Base-by-base conservation (phyloP, 106 monocot species). In the Posidonia australis region DNA sequence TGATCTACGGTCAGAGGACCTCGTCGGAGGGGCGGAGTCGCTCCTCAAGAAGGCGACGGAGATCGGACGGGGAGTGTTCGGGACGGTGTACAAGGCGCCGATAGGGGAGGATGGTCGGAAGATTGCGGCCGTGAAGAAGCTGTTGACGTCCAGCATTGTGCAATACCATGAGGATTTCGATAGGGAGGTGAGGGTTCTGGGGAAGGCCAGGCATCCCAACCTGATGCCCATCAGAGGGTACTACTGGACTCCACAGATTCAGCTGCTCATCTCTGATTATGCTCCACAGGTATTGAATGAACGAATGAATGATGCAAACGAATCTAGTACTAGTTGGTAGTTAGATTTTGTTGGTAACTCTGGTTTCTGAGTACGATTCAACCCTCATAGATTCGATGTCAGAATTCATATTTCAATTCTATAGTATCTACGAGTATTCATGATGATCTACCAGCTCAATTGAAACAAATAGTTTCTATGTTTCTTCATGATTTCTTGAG, bases 181-280 rank as follows among this genome's bases (percentile, higher is more conserved):
- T 29, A 62, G 84, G 24, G 90, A 96, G 52, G 82, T 90, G 24
- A 72, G 90, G 3, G 57, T 66, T 0, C 78, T 96, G 14, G 90
- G 80, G 3, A 87, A 84, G 63, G 96, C 87, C 1, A 71, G 77
- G 44, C 96, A 96, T 70, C 78, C 84, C 0, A 96, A 96, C 58
- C 52, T 96, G 21, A 71, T 87, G 74, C 66, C 87, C 27, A 63
- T 96, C 24, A 80, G 79, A 46, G 96, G 90, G 12, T 96, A 90
- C 77, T 96, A 87, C 75, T 96, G 87, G 84, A 96, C 96, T 13
- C 90, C 96, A 5, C 80, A 96, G 46, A 28, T 86, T n/a, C 90
- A 90, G 70, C 80, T 96, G 0, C 78, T 96, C 28, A 72, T 96
- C 29, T 82, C 84, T 5, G 90, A 96, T n/a, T 87, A 82, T 65